Evolutionary conservation across 352 stramenopile genomes (phyloP), one percentile per base, ranked within the genome.

Genomic region (Phytophthora megakarya): DNA sequence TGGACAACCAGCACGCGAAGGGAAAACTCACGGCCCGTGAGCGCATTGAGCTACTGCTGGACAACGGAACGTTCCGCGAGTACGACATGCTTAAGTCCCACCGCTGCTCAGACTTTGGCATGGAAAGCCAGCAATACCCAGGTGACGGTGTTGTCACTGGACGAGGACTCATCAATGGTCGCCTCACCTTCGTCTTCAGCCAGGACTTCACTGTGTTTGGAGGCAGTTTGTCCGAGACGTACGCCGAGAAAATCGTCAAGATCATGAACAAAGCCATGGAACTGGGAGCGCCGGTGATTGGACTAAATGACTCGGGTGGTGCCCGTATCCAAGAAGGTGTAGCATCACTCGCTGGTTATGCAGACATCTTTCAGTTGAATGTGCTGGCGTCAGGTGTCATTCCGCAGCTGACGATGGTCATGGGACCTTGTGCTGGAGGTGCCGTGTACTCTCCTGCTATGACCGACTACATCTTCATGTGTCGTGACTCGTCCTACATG

Each of bases 381-480:
- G 96, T 99, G 11, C 74, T 98, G 73, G 96, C 96, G 7, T 97
- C 85, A 1, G 85, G 86, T 53, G 90, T 98, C 5, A 87, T 99
- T 57, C 97, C 97, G 40, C 97, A 99, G 79, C 88, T 99, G 30
- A 98, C 93, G 9, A 87, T 99, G 67, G 92, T 99, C 61, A 98
- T 99, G 96, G 97, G 97, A 18, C 97, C 97, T 3, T 99, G 97
- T 76, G 97, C 97, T 26, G 96, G 95, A 61, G 94, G 94, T 45
- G 94, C 92, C 25, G 92, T 98, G 22, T 98, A 98, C 72, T 98
- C 90, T 50, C 97, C 97, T 8, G 97, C 97, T 43, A 98, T 99
- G 88, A 99, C 97, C 3, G 97, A 99, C 76, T 99, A 98, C 66
- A 99, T 98, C 48, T 99, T 99, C 76, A 99, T 99, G 97, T 99